Evolutionary conservation across 176 grass and related monocot genomes (phyloP).

Genomic region (Oryza rufipogon): DNA sequence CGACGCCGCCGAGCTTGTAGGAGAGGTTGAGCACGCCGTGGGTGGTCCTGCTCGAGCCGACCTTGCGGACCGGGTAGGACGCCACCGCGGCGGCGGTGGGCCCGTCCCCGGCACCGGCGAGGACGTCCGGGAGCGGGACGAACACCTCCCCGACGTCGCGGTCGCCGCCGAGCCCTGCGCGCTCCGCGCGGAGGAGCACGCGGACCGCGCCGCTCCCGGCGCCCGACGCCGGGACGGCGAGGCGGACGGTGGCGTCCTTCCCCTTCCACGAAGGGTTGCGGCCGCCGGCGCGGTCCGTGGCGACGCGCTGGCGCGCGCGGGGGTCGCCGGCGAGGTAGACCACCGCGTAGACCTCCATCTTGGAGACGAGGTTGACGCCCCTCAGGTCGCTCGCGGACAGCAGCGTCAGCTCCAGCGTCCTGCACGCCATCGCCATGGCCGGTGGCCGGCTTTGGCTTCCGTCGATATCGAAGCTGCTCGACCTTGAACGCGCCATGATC

Average conservation of each 20-base stretch:
- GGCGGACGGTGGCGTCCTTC: constrained; percentile 16
- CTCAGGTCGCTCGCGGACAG: constrained; percentile 54
- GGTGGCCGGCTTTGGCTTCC: not conserved
- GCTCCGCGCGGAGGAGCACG: constrained; percentile 57
- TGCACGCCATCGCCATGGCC: constrained; percentile 32
- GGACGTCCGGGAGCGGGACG: constrained; percentile 49
- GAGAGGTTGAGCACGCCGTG: constrained; percentile 56
- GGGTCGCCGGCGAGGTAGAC: constrained; percentile 51
- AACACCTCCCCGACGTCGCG: constrained; percentile 60
- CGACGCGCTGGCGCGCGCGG: constrained; percentile 36
- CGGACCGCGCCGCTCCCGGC: constrained; percentile 31
- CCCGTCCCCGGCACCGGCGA: constrained; percentile 32
- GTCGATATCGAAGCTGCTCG: not conserved
- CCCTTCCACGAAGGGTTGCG: constrained; percentile 48
- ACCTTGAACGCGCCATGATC: not conserved
- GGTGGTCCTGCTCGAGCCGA: constrained; percentile 36
- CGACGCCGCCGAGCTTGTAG: constrained; percentile 44
- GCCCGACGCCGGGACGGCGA: constrained; percentile 42
- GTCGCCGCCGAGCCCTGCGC: constrained; percentile 38
- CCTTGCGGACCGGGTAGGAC: constrained; percentile 49
- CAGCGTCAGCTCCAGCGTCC: constrained; percentile 54
- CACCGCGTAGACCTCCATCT: constrained; percentile 63
- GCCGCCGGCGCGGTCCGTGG: constrained; percentile 48
- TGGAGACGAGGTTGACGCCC: constrained; percentile 48
- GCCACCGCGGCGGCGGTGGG: not conserved